Evolutionary conservation across 2,329 filamentous ascomycete species (phyloP).

Genomic region (Xylaria sp.): DNA sequence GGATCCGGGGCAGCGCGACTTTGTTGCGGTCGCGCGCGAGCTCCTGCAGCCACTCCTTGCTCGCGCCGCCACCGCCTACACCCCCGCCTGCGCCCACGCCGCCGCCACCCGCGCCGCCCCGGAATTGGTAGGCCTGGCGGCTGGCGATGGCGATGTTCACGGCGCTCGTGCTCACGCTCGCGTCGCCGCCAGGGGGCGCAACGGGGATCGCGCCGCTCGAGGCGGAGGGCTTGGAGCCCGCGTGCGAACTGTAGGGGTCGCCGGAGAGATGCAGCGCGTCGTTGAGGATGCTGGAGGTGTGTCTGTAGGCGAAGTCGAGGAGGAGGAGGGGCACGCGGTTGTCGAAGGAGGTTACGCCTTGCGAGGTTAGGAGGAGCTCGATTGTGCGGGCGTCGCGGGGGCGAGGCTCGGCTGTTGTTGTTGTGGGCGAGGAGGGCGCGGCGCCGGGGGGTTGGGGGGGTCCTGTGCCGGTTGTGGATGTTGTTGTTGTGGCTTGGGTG

Average conservation of each 20-base stretch:
- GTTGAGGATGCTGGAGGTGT: slow-evolving; percentile 76
- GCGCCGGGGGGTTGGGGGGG: slow-evolving; percentile 35
- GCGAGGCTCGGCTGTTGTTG: slow-evolving; percentile 59
- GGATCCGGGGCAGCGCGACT: slow-evolving; percentile 70
- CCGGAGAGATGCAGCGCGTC: slow-evolving; percentile 76
- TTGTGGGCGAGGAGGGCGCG: slow-evolving; percentile 45
- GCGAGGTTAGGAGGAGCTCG: slow-evolving; percentile 81
- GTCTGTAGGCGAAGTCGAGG: slow-evolving; percentile 87
- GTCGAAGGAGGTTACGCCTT: slow-evolving; percentile 83
- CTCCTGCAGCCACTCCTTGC: slow-evolving; percentile 81
- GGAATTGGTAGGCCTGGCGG: slow-evolving; percentile 76
- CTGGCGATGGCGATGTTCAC: slow-evolving; percentile 78
- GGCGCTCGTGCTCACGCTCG: slow-evolving; percentile 72
- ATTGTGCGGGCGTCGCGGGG: slow-evolving; percentile 84
- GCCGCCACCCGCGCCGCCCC: slow-evolving; percentile 60
- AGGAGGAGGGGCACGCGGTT: slow-evolving; percentile 84
- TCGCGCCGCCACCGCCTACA: slow-evolving; percentile 61
- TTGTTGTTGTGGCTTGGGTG: slow-evolving; percentile 34
- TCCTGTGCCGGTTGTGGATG: slow-evolving; percentile 22
- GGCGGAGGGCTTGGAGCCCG: slow-evolving; percentile 63
- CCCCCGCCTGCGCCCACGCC: slow-evolving; percentile 54
- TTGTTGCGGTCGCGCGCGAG: slow-evolving; percentile 78
- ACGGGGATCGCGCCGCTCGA: slow-evolving; percentile 61
- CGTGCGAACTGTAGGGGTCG: slow-evolving; percentile 73
- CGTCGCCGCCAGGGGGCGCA: slow-evolving; percentile 61